Evolutionary conservation across 2,329 filamentous ascomycete genomes (phyloP), one percentile per base, ranked within the genome.

Genomic region (Phoma sp.): DNA sequence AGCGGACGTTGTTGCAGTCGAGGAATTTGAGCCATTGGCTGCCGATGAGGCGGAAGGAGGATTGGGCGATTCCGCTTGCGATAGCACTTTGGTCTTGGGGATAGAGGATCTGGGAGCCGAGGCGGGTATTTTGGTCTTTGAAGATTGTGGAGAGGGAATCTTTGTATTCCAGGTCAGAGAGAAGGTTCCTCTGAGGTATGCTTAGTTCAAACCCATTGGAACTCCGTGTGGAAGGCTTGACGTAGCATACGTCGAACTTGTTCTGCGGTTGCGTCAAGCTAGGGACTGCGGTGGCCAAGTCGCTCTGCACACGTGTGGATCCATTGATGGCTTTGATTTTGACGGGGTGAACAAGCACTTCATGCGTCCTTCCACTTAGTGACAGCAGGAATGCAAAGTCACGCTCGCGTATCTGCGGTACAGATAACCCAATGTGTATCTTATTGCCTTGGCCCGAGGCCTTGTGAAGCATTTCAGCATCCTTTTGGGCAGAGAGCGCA

Each of bases 371-470:
- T 2, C 60, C 64, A 2, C 53, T 14, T 9, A 61, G 32, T 7
- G 50, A 50, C 9, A 68, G 33, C 9, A 71, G 53, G 38, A 71
- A 68, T 3, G 65, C 66, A 42, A 70, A 71, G 43, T 71, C 67
- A 20, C 57, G 52, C n/a, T 53, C 52, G 15, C 61, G 57, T 14
- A 69, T 65, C 28, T 63, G 64, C 14, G 67, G 66, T 3, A 68
- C 60, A 12, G 60, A 60, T 3, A 71, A 53, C 1, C 66, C 67
- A 15, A 71, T 68, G 33, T 69, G 66, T 6, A 67, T 42, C 20
- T 39, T 47, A 20, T 57, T 57, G 5, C 46, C 48, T 15, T 43
- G 39, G 5, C 51, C 47, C 4, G 56, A 60, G 18, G 62, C 62
- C 15, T 52, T 55, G 17, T 69, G 61, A 4, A 71, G 50, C 15